Evolutionary conservation across 2,329 filamentous ascomycete genomes (phyloP).

Genomic region (Chaetomium olivaceum): DNA sequence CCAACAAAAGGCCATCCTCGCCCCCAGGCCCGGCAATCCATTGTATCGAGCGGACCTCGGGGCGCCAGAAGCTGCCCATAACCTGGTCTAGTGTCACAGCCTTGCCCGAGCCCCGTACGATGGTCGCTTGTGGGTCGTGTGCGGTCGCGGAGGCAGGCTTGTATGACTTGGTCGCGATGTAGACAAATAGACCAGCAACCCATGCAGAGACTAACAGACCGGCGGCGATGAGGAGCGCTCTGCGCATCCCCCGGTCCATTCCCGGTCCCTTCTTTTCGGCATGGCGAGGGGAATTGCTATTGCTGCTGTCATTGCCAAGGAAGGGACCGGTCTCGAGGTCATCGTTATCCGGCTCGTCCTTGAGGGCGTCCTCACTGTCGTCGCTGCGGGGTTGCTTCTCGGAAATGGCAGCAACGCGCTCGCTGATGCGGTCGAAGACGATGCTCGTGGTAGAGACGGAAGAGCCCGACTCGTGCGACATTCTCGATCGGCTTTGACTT

Average conservation of each 20-base stretch:
- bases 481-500: slow-evolving; percentile 34
- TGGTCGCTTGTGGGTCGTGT: slow-evolving; percentile 68
- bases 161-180: slow-evolving; percentile 66
- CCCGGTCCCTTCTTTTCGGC: slow-evolving; percentile 46
- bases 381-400: slow-evolving; percentile 47
- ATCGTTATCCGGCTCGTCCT: slow-evolving; percentile 43
- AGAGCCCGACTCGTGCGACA: slow-evolving; percentile 63
- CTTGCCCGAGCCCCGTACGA: slow-evolving; percentile 64
- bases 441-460: slow-evolving; percentile 82
- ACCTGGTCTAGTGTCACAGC: slow-evolving; percentile 73
- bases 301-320: slow-evolving; percentile 42
- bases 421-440: slow-evolving; percentile 74
- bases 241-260: slow-evolving; percentile 67
- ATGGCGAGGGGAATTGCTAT: slow-evolving; percentile 35
- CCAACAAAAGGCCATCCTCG: slow-evolving; percentile 82
- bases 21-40: slow-evolving; percentile 76
- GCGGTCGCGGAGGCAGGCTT: slow-evolving; percentile 61
- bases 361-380: slow-evolving; percentile 51
- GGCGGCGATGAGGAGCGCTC: slow-evolving; percentile 61
- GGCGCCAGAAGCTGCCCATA: slow-evolving; percentile 63
- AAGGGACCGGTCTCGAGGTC: slow-evolving; percentile 58
- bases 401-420: slow-evolving; percentile 44
- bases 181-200: slow-evolving; percentile 66
- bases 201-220: slow-evolving; percentile 66
- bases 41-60: slow-evolving; percentile 65